phyloP scores from a whole-genome alignment of 192 early-diverging fungal genomes.

The Borealophlyctis nickersoniae region DNA sequence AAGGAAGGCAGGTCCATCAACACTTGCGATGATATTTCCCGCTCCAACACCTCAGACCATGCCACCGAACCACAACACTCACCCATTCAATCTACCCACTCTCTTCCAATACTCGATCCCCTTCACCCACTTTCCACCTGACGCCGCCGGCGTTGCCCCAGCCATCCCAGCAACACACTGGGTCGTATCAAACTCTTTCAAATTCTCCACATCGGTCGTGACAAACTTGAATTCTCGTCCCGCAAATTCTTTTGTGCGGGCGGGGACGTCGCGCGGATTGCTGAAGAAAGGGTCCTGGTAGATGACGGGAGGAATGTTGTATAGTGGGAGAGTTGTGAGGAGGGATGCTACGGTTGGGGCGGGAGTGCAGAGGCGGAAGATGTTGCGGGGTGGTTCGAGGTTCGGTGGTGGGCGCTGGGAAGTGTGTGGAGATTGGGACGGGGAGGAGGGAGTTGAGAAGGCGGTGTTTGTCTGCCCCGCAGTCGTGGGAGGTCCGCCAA shows the following conservation, averaged over 20 bases:
- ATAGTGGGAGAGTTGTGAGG: conserved; percentile 22
- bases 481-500: too few relatives aligned
- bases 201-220: conserved; percentile 19
- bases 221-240: conserved; percentile 57
- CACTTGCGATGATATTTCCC: not conserved
- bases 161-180: not conserved
- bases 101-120: not conserved
- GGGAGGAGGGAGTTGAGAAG: too few relatives aligned
- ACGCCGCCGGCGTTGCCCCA: not conserved
- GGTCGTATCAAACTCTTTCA: conserved; percentile 9
- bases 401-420: not conserved
- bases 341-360: conserved; percentile 46
- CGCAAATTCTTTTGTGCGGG: conserved; percentile 48
- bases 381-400: not conserved
- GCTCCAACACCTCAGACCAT: not conserved
- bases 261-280: conserved; percentile 56
- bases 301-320: conserved; percentile 31
- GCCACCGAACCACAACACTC: not conserved
- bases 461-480: too few relatives aligned
- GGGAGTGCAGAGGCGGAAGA: conserved; percentile 17
- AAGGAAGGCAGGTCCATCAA: not conserved
- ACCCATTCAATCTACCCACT: not conserved
- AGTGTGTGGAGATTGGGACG: too few relatives aligned
- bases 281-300: conserved; percentile 64
- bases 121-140: not conserved